Conservation (phyloP, 805 yeast genomes). For the Kuraishia borneana region DNA sequence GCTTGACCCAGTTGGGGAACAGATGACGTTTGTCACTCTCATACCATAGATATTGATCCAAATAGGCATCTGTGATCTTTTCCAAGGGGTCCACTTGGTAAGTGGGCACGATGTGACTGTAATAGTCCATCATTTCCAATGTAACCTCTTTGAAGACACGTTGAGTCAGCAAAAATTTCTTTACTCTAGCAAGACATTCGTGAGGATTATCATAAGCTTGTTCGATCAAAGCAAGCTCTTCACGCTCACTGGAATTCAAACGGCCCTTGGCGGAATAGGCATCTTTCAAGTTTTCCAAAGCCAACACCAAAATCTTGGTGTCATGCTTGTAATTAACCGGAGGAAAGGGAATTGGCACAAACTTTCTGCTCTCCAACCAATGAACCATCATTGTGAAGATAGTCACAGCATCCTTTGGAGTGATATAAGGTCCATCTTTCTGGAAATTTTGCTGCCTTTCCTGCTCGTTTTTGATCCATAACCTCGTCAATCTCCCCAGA, state of each 20-base stretch:
- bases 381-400: slow-evolving; percentile 80
- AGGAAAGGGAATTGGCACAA: slow-evolving; percentile 87
- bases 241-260: slow-evolving; percentile 78
- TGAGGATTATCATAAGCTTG: slow-evolving; percentile 97
- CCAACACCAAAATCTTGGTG: slow-evolving; percentile 79
- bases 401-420: slow-evolving; percentile 81
- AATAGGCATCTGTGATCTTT: slow-evolving; percentile 90
- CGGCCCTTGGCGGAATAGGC: slow-evolving; percentile 65
- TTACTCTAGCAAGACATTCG: slow-evolving; percentile 77
- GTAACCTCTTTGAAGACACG: slow-evolving; percentile 86
- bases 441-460: slow-evolving; percentile 73
- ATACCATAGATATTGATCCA: slow-evolving; percentile 94
- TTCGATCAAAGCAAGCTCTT: slow-evolving; percentile 86
- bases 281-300: slow-evolving; percentile 81
- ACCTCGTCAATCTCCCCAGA: slow-evolving; percentile 78
- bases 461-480: slow-evolving; percentile 91
- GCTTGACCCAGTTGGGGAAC: slow-evolving; percentile 95
- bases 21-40: slow-evolving; percentile 80
- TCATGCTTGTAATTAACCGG: slow-evolving; percentile 88
- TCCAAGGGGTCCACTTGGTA: slow-evolving; percentile 86
- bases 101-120: slow-evolving; percentile 74
- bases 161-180: slow-evolving; percentile 73
- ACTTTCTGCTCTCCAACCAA: slow-evolving; percentile 81
- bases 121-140: slow-evolving; percentile 85
- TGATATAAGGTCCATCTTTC: slow-evolving; percentile 77